phyloP scores from a whole-genome alignment of 768 basidiomycete species.

The Trametes meyenii region DNA sequence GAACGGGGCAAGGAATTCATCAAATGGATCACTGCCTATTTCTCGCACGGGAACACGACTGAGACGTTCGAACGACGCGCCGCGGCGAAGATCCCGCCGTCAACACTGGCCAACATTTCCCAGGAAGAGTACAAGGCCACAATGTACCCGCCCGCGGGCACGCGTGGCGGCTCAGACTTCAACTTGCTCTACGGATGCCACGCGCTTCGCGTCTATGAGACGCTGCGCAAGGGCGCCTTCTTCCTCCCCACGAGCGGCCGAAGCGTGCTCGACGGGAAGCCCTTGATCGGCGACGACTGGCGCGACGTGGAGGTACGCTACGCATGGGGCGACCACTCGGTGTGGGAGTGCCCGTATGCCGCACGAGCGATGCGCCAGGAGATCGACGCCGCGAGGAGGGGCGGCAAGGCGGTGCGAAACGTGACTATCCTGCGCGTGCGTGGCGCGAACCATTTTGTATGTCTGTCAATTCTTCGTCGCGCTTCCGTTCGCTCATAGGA shows the following conservation, averaged over 20 bases:
- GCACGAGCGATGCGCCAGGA: constrained; percentile 3
- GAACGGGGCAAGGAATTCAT: constrained; percentile 1
- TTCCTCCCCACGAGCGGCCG: not conserved
- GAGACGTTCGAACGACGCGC: constrained; percentile 5
- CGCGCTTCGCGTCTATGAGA: not conserved
- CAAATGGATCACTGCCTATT: constrained; percentile 8
- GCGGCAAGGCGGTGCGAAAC: not conserved
- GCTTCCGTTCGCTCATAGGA: no score
- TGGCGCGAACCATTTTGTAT: constrained; percentile 15
- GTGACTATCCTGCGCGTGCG: not conserved
- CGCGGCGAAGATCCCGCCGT: not conserved
- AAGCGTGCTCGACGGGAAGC: not conserved
- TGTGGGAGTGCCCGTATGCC: constrained; percentile 10
- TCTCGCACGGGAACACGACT: constrained; percentile 2
- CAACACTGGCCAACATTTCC: not conserved
- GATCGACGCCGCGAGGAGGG: not conserved
- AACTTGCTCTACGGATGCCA: not conserved
- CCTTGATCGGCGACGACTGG: not conserved
- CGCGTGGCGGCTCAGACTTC: constrained; percentile 7
- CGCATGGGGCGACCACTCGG: constrained; percentile 10
- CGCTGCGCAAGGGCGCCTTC: not conserved
- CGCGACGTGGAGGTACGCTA: constrained; percentile 7
- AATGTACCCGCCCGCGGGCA: not conserved
- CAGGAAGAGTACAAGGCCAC: not conserved
- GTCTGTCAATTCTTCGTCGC: not conserved